Conservation (phyloP, 2,329 filamentous ascomycete genomes). For the Fusarium chlamydosporum region DNA sequence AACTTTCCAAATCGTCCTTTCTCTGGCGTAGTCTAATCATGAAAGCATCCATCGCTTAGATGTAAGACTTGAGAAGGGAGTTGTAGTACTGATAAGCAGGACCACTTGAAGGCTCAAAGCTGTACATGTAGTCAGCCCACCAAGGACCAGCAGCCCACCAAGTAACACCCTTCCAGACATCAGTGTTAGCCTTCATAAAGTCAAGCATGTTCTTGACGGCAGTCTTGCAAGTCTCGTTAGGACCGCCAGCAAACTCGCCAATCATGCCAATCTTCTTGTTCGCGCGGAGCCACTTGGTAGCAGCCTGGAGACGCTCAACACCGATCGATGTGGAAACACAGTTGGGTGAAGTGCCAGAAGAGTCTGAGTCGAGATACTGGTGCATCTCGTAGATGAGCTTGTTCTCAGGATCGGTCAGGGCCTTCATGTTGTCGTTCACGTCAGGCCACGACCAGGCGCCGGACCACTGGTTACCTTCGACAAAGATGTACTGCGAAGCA, state of each 20-base stretch:
- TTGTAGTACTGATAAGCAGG: conserved; percentile 57
- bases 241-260: conserved; percentile 70
- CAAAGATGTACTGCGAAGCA: conserved; percentile 70
- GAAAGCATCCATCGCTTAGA: neutral
- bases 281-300: conserved; percentile 67
- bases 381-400: conserved; percentile 72
- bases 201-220: conserved; percentile 67
- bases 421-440: conserved; percentile 59
- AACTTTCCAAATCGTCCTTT: accelerated
- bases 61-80: conserved; percentile 45
- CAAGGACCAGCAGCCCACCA: conserved; percentile 73
- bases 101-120: conserved; percentile 63
- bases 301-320: conserved; percentile 62
- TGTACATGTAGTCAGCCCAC: conserved; percentile 68
- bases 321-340: conserved; percentile 68
- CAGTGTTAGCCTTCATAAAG: conserved; percentile 67
- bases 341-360: conserved; percentile 62
- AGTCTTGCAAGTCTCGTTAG: conserved; percentile 65
- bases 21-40: accelerated
- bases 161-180: conserved; percentile 70
- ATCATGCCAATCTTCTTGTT: conserved; percentile 69
- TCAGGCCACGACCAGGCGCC: conserved; percentile 64
- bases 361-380: conserved; percentile 70
- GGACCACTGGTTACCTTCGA: conserved; percentile 69
- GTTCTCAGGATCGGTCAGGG: conserved; percentile 63